Evolutionary conservation across 495 filamentous ascomycete genomes (phyloP).

Genomic region (Xylaria acuta): DNA sequence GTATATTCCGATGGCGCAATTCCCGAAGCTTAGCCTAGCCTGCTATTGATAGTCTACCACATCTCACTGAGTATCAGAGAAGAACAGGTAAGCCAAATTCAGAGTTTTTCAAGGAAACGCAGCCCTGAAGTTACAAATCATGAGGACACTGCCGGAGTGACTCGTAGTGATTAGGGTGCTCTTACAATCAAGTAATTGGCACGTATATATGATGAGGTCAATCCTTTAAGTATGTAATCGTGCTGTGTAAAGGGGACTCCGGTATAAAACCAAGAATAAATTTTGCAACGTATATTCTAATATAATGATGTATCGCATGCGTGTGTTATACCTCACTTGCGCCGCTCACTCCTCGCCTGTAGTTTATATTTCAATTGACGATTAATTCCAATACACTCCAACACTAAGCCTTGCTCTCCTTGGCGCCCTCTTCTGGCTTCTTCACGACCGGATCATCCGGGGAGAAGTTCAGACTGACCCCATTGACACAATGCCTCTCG

Average conservation of each 20-base stretch:
- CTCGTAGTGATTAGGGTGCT: neutral
- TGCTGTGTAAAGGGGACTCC: neutral
- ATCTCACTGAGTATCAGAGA: neutral
- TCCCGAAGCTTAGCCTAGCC: neutral
- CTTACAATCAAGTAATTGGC: neutral
- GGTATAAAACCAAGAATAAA: neutral
- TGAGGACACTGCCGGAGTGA: neutral
- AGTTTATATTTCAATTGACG: neutral
- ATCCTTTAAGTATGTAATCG: neutral
- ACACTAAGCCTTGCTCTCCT: slow-evolving; percentile 37
- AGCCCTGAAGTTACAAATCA: neutral
- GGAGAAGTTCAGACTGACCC: slow-evolving; percentile 83
- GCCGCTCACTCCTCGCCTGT: neutral
- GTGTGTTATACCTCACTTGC: neutral
- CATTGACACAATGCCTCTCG: slow-evolving; percentile 97
- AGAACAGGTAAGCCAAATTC: neutral
- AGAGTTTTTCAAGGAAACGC: neutral
- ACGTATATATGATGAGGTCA: neutral
- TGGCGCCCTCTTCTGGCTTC: slow-evolving; percentile 37
- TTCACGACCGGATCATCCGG: slow-evolving; percentile 59
- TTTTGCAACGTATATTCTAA: neutral
- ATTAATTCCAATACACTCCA: neutral
- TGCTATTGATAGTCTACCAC: neutral
- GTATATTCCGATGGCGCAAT: neutral
- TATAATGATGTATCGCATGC: neutral